Evolutionary conservation across 257 asterid genomes (phyloP).

Genomic region (Solanum stenotomum): DNA sequence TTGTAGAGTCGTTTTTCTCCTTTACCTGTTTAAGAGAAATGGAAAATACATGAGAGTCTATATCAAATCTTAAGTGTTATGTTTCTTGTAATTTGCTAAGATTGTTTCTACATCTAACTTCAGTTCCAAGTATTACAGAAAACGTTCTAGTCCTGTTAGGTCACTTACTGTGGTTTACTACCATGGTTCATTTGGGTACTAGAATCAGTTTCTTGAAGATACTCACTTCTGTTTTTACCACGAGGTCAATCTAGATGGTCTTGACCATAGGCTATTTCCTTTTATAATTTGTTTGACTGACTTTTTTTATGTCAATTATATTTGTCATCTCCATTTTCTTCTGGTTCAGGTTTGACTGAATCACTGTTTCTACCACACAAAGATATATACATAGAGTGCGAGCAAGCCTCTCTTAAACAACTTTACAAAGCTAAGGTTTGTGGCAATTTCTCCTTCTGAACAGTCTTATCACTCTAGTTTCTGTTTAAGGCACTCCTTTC

Average conservation of each 20-base stretch:
- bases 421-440: slow-evolving; percentile 79
- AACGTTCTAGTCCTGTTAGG: neutral
- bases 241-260: neutral
- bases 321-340: slow-evolving; percentile 5
- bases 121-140: neutral
- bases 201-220: neutral
- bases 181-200: neutral
- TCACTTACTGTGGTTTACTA: neutral
- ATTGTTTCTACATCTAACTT: neutral
- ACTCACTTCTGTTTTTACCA: neutral
- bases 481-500: slow-evolving; percentile 2
- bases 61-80: neutral
- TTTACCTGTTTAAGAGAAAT: neutral
- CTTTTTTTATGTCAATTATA: neutral
- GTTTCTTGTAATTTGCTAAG: neutral
- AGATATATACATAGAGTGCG: slow-evolving; percentile 82
- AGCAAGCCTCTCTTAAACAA: slow-evolving; percentile 92
- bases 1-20: neutral
- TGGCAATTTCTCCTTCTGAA: neutral
- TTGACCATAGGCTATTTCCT: neutral
- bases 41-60: neutral
- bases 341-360: slow-evolving; percentile 76
- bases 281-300: neutral
- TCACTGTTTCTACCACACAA: slow-evolving; percentile 84
- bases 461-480: neutral